Evolutionary conservation across 306 rosid genomes (phyloP), one percentile per base, ranked within the genome.

Genomic region (Medicago lupulina): DNA sequence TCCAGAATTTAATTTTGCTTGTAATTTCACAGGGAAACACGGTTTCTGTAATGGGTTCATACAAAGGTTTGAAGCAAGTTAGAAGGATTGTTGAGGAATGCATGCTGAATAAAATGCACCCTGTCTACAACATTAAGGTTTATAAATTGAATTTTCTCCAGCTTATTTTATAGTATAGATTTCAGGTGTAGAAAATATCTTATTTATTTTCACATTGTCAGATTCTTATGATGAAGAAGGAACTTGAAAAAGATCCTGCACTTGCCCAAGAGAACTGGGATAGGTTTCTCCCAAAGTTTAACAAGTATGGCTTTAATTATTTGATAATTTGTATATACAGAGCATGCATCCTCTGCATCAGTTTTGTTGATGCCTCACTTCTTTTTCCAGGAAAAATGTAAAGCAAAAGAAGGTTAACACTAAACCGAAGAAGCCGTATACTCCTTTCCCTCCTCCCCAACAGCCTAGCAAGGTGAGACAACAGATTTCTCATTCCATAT

Each of bases 361-460:
- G 74, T 66, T 76, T 41, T 34, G 31, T 61, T 71, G 67, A 76
- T n/a, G 17, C 60, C 25, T 75, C 53, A 59, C 76, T 21, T 67
- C 62, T 73, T 53, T 76, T 60, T 60, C 21, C 83, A 95, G 97
- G 97, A 95, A 92, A 95, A 95, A 89, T 31, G 88, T 90, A 75
- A 53, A 88, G 80, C 93, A 87, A 79, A 89, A 86, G 93, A 95
- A 95, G 89, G 84, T 75, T 63, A 86, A 75, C 76, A 41, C 88
- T 75, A 92, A 90, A 79, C 74, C 83, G 83, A 92, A 92, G 93
- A 92, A 88, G 79, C 88, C 87, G 6, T 92, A 92, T 66, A 87
- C 96, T 28, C 95, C 96, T 54, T 92, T 88, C 85, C 98, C 98
- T 63, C 97, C 98, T 44, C 93, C 97, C 66, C 98, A 87, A 79